These are phyloP conservation scores for Crithidia thermophila DNA, from an alignment of 208 protist genomes.

Conservation along the genomic window DNA sequence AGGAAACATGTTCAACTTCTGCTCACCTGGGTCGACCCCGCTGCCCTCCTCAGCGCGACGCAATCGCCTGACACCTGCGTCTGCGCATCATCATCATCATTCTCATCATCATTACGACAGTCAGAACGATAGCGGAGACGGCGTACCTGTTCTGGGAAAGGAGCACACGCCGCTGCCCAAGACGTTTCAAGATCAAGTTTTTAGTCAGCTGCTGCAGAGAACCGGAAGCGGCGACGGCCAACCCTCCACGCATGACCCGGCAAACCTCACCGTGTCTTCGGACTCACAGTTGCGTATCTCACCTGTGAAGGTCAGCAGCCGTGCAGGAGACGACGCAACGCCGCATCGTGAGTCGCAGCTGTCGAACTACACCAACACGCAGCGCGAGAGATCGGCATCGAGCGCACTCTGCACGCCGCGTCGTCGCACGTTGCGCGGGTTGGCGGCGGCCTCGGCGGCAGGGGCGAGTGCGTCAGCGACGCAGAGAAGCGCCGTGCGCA, in stretches of 20 bases:
- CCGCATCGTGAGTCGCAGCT: neutral
- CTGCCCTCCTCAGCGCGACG: conserved; percentile 20
- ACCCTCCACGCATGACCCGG: no score
- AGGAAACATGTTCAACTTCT: conserved; percentile 38
- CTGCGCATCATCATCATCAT: neutral
- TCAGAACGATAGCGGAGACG: no score
- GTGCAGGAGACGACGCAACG: neutral
- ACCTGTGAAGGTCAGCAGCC: neutral
- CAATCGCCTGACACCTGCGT: neutral
- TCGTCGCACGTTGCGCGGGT: conserved; percentile 19
- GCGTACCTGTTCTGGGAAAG: no score
- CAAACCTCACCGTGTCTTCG: no score
- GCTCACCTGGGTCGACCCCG: conserved; percentile 42
- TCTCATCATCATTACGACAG: no score
- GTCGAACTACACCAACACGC: neutral
- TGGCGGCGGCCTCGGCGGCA: conserved; percentile 2
- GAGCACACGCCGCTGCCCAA: neutral
- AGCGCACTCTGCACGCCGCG: conserved; percentile 13
- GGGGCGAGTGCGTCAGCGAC: neutral
- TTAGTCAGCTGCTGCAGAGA: neutral
- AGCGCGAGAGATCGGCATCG: neutral
- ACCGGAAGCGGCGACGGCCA: no score
- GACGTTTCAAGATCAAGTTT: neutral
- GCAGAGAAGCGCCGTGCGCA: no score
- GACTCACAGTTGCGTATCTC: no score